Conservation (phyloP, 1,139 yeast species). For the Nakaseomyces nivariensis region DNA sequence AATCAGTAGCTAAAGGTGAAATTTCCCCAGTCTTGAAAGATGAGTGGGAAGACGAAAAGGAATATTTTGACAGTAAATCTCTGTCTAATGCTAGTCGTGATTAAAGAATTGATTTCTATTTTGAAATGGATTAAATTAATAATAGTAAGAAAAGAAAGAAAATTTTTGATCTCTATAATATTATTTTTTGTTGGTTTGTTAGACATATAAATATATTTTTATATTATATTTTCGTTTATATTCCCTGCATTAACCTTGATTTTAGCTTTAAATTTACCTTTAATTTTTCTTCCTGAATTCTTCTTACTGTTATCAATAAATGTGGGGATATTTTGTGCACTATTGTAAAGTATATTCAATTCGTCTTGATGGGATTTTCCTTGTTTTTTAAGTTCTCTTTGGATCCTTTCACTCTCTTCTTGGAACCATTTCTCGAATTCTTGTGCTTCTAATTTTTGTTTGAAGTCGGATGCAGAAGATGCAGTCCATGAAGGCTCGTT, state of each 20-base stretch:
- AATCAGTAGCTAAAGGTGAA: constrained; percentile 26
- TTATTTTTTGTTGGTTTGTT: neutral
- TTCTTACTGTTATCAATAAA: constrained; percentile 7
- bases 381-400: constrained; percentile 33
- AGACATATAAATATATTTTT: neutral
- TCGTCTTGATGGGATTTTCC: constrained; percentile 8
- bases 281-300: constrained; percentile 13
- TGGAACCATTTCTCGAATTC: constrained; percentile 45
- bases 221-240: neutral
- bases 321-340: constrained; percentile 14
- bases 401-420: constrained; percentile 49
- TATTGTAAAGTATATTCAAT: constrained; percentile 12
- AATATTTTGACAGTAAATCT: neutral
- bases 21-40: neutral
- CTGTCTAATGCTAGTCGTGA: neutral
- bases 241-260: constrained; percentile 4
- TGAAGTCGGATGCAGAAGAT: constrained; percentile 5
- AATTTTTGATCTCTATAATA: neutral
- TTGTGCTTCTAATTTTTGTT: constrained; percentile 46
- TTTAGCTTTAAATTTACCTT: constrained; percentile 13
- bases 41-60: neutral
- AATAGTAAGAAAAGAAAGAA: neutral
- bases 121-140: neutral
- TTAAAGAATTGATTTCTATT: neutral
- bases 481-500: constrained; percentile 2